A percentile compares a stretch with the other conserved stretches of the same genome.
These are phyloP conservation scores for Pleomassaria siparia DNA, from an alignment of 2,329 filamentous ascomycete genomes.

Conservation along the genomic window DNA sequence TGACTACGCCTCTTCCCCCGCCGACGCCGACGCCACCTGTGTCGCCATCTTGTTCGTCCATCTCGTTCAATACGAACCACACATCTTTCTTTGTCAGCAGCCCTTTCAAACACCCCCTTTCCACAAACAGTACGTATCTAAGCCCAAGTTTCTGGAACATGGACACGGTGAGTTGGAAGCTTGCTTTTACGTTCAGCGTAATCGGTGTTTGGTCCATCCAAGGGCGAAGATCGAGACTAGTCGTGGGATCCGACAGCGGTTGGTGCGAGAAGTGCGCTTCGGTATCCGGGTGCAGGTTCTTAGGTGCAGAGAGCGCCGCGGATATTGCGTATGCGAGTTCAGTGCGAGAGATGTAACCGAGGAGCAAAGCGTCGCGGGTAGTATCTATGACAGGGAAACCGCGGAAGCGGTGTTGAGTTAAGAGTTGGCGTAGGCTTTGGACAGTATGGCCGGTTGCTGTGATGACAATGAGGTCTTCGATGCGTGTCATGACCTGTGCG, in stretches of 20 bases:
- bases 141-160: conserved; percentile 96
- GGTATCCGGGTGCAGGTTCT: conserved; percentile 67
- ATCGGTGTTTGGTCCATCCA: conserved; percentile 99
- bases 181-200: conserved; percentile 75
- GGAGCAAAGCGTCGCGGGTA: conserved; percentile 71
- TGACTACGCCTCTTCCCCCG: conserved; percentile 30
- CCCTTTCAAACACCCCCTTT: conserved; percentile 79
- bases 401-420: conserved; percentile 75
- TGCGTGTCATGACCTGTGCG: conserved; percentile 86
- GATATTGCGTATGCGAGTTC: conserved; percentile 83
- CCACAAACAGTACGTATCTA: conserved; percentile 84
- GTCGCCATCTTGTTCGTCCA: conserved; percentile 33
- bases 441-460: conserved; percentile 88
- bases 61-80: conserved; percentile 82
- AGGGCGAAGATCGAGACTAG: conserved; percentile 82
- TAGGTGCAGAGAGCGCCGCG: conserved; percentile 58
- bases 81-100: conserved; percentile 96
- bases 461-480: conserved; percentile 87
- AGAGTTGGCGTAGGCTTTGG: conserved; percentile 67
- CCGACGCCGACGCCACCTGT: conserved; percentile 40
- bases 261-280: conserved; percentile 85
- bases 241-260: conserved; percentile 69
- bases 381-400: conserved; percentile 91
- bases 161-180: conserved; percentile 79
- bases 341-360: conserved; percentile 92